A percentile compares a stretch with the other conserved stretches of the same genome.
phyloP scores from a whole-genome alignment of 176 grass and related monocot species.

The Saccharum spontaneum region DNA sequence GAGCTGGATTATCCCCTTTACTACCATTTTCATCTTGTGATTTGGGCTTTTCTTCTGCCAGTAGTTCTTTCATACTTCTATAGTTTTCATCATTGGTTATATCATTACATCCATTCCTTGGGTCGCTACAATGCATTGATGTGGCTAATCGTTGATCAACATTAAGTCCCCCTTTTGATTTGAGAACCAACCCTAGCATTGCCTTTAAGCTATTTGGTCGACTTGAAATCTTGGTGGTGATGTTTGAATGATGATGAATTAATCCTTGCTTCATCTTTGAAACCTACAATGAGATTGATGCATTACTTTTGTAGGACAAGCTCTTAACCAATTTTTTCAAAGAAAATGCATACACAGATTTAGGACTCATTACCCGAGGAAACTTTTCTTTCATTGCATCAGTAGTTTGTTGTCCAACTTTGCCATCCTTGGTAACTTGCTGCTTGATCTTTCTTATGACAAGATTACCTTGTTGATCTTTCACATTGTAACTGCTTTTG shows the following conservation, averaged over 20 bases:
- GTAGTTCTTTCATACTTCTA: neutral
- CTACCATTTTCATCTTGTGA: neutral
- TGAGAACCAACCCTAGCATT: constrained; percentile 8
- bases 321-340: neutral
- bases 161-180: neutral
- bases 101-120: neutral
- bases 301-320: neutral
- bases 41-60: neutral
- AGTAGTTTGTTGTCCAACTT: neutral
- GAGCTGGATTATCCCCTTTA: neutral
- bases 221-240: neutral
- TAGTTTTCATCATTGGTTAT: neutral
- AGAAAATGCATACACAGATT: neutral
- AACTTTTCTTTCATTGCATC: neutral
- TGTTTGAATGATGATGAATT: neutral
- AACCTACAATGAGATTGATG: neutral
- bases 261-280: neutral
- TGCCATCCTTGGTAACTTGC: neutral
- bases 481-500: neutral
- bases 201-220: neutral
- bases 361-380: neutral
- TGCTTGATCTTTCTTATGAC: no score
- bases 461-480: neutral
- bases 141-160: neutral
- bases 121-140: neutral